These are phyloP conservation scores for Neurospora sp. DNA, from an alignment of 495 filamentous ascomycete species.

Conservation along the genomic window DNA sequence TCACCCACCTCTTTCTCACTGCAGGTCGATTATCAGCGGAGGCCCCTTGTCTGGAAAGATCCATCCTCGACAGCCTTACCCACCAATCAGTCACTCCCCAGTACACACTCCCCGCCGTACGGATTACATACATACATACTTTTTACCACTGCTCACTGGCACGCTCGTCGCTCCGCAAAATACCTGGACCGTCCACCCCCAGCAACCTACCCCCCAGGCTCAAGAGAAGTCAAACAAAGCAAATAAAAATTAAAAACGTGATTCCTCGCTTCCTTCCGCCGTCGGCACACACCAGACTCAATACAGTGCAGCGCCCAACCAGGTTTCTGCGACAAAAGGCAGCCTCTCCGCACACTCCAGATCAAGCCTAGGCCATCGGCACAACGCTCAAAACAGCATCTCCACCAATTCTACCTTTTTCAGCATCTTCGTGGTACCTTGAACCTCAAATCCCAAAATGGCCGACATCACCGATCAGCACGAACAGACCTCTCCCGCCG, in stretches of 20 bases:
- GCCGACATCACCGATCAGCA: constrained; percentile 54
- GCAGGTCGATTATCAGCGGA: neutral
- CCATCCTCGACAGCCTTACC: neutral
- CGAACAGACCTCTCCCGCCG: constrained; percentile 48
- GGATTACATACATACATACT: neutral
- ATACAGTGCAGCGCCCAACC: constrained; percentile 44
- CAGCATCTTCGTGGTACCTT: constrained; percentile 37
- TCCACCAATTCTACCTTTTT: constrained; percentile 41
- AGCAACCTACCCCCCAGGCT: constrained; percentile 5
- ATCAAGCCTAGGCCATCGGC: constrained; percentile 50
- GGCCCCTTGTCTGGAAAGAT: neutral
- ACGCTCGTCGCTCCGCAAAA: constrained; percentile 13
- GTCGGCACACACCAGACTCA: constrained; percentile 36
- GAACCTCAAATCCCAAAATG: constrained; percentile 33
- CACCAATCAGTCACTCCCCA: neutral
- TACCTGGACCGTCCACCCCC: constrained; percentile 14
- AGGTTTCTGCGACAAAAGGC: constrained; percentile 42
- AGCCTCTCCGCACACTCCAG: constrained; percentile 44
- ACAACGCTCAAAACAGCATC: constrained; percentile 48
- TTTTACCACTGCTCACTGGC: neutral
- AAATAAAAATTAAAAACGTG: constrained; percentile 30
- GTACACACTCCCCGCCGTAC: neutral
- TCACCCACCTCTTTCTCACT: neutral
- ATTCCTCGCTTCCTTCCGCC: constrained; percentile 38
- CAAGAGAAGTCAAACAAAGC: constrained; percentile 17